These are phyloP conservation scores for Wickerhamiella sergipiensis DNA, from an alignment of 805 yeast species.

Conservation along the genomic window DNA sequence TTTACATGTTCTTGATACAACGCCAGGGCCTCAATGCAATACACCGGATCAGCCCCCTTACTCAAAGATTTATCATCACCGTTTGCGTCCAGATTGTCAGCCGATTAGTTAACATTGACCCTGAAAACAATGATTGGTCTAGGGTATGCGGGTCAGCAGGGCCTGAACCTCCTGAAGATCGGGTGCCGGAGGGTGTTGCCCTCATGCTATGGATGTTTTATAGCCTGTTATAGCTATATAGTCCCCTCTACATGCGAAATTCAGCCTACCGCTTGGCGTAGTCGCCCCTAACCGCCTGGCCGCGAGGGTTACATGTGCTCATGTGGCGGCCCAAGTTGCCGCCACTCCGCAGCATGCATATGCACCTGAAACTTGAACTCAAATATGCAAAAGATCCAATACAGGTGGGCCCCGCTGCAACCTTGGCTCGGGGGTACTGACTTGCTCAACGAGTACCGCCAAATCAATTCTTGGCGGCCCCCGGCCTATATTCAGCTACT, in stretches of 20 bases:
- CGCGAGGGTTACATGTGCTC: not conserved
- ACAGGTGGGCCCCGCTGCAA: too few species aligned
- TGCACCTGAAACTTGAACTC: not conserved
- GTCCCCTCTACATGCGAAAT: too few species aligned
- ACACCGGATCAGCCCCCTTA: not conserved
- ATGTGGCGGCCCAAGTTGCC: not conserved
- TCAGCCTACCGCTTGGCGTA: too few species aligned
- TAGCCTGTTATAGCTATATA: too few species aligned
- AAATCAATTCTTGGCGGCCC: too few species aligned
- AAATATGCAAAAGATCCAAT: not conserved
- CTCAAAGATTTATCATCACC: not conserved
- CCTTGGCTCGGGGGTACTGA: too few species aligned
- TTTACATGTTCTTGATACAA: too few species aligned
- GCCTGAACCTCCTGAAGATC: not conserved
- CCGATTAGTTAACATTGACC: not conserved
- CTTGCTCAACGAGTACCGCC: too few species aligned
- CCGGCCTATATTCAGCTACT: too few species aligned
- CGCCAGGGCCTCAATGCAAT: too few species aligned
- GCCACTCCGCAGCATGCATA: not conserved
- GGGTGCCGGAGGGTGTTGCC: not conserved
- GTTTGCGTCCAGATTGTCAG: not conserved
- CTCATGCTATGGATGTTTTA: too few species aligned
- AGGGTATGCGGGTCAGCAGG: not conserved
- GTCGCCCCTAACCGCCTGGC: too few species aligned
- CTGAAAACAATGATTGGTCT: not conserved